These are phyloP conservation scores for Cardamine resedifolia DNA, from an alignment of 345 rosid species.

Conservation along the genomic window DNA sequence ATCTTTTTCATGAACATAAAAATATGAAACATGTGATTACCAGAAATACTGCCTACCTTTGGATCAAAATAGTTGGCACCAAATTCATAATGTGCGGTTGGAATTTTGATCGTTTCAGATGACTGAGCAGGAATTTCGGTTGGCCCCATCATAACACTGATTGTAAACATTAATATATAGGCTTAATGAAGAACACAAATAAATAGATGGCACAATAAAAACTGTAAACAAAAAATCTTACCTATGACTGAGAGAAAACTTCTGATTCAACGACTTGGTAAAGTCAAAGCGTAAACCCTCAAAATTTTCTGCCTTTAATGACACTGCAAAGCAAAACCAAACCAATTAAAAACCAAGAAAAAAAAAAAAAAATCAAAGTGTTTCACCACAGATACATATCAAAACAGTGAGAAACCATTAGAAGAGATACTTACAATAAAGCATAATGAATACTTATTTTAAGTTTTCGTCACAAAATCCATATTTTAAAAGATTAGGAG, in stretches of 20 bases:
- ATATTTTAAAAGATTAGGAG: background rate
- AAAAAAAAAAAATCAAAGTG: background rate
- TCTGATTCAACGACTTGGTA: constrained; percentile 79
- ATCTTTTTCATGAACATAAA: background rate
- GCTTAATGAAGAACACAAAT: constrained; percentile 14
- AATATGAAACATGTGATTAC: background rate
- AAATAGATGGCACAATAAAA: background rate
- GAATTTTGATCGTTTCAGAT: constrained; percentile 79
- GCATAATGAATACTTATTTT: background rate
- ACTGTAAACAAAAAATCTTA: constrained; percentile 16
- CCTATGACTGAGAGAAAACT: constrained; percentile 93
- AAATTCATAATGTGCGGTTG: constrained; percentile 88
- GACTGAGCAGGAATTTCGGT: constrained; percentile 90
- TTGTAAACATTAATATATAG: constrained; percentile 8
- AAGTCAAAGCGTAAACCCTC: constrained; percentile 98
- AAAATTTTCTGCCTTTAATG: constrained; percentile 84
- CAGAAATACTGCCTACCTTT: constrained; percentile 37
- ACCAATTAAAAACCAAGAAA: background rate
- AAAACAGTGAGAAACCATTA: constrained; percentile 1
- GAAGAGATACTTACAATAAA: constrained; percentile 8
- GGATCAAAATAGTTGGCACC: constrained; percentile 91
- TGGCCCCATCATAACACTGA: constrained; percentile 93
- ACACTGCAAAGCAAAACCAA: constrained; percentile 58
- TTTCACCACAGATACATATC: constrained; percentile 1
- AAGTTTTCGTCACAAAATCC: background rate